These are phyloP conservation scores for Mucor lusitanicus DNA, from an alignment of 371 early-diverging fungal species.

Conservation along the genomic window DNA sequence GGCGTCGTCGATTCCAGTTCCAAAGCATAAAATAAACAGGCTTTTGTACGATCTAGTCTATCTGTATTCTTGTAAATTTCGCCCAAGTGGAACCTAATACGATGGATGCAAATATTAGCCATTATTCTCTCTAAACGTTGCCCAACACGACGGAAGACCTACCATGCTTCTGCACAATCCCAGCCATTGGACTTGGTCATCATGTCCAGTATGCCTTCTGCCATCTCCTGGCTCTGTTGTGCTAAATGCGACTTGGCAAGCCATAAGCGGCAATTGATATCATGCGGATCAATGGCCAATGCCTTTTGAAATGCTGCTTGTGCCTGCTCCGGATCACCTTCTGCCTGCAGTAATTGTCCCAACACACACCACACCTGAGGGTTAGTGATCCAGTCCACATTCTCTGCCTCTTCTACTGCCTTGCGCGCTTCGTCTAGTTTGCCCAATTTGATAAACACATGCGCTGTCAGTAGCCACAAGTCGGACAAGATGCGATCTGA, in stretches of 20 bases:
- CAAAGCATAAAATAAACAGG: slow-evolving; percentile 73
- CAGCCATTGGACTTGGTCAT: slow-evolving; percentile 62
- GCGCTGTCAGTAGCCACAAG: slow-evolving; percentile 67
- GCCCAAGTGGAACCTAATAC: slow-evolving; percentile 64
- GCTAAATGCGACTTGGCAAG: slow-evolving; percentile 50
- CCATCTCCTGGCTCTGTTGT: slow-evolving; percentile 47
- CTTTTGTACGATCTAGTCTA: slow-evolving; percentile 63
- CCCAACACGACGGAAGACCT: too few relatives aligned
- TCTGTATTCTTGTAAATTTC: slow-evolving; percentile 57
- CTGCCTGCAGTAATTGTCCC: slow-evolving; percentile 46
- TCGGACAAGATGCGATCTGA: slow-evolving; percentile 37
- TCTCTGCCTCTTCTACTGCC: slow-evolving; percentile 70
- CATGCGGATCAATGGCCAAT: slow-evolving; percentile 47
- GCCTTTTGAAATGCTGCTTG: slow-evolving; percentile 58
- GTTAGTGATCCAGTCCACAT: slow-evolving; percentile 55
- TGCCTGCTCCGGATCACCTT: slow-evolving; percentile 47
- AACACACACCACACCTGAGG: slow-evolving; percentile 62
- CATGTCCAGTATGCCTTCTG: slow-evolving; percentile 57
- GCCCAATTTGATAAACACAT: slow-evolving; percentile 55
- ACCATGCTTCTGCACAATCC: slow-evolving; percentile 71
- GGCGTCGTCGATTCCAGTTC: slow-evolving; percentile 71
- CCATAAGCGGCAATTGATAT: slow-evolving; percentile 46
- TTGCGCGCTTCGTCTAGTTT: slow-evolving; percentile 65
- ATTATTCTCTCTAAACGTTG: too few relatives aligned
- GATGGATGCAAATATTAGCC: too few relatives aligned